A percentile compares a stretch with the other conserved stretches of the same genome.
Conservation (phyloP, 2,329 filamentous ascomycete genomes). For the Cytospora piceae region DNA sequence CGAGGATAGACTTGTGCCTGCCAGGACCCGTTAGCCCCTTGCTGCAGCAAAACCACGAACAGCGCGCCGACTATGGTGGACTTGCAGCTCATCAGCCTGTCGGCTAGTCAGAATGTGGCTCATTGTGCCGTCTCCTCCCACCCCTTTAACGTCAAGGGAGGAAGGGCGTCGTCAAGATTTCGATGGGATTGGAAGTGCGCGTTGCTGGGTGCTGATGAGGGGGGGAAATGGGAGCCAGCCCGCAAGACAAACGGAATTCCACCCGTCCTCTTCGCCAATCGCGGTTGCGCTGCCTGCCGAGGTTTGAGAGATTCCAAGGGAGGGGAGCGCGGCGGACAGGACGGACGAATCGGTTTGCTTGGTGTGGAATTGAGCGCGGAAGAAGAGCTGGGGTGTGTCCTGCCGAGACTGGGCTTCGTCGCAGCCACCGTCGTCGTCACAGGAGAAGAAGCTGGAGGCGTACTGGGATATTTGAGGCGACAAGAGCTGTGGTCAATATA, state of each 20-base stretch:
- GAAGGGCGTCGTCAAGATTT: slow-evolving; percentile 4
- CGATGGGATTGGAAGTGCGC: background rate
- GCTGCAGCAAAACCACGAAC: slow-evolving; percentile 21
- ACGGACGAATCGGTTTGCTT: background rate
- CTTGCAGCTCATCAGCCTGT: slow-evolving; percentile 89
- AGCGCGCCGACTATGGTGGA: slow-evolving; percentile 34
- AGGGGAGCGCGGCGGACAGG: background rate
- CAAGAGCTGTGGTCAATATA: slow-evolving; percentile 13
- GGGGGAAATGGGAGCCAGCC: background rate
- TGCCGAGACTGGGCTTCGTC: background rate
- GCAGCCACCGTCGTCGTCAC: background rate
- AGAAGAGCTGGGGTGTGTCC: background rate
- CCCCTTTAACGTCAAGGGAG: slow-evolving; percentile 10
- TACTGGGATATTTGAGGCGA: slow-evolving; percentile 3
- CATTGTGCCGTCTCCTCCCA: slow-evolving; percentile 51
- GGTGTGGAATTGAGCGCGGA: background rate
- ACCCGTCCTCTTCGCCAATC: slow-evolving; percentile 13
- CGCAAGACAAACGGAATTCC: slow-evolving; percentile 1
- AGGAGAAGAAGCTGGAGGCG: background rate
- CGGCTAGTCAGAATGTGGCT: slow-evolving; percentile 74
- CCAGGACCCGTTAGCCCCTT: slow-evolving; percentile 21
- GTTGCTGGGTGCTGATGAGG: background rate
- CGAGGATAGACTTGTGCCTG: slow-evolving; percentile 92
- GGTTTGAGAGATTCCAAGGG: background rate
- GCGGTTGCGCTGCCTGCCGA: slow-evolving; percentile 12